These are phyloP conservation scores for Cladosporium sp. DNA, from an alignment of 2,329 filamentous ascomycete genomes.

Conservation along the genomic window DNA sequence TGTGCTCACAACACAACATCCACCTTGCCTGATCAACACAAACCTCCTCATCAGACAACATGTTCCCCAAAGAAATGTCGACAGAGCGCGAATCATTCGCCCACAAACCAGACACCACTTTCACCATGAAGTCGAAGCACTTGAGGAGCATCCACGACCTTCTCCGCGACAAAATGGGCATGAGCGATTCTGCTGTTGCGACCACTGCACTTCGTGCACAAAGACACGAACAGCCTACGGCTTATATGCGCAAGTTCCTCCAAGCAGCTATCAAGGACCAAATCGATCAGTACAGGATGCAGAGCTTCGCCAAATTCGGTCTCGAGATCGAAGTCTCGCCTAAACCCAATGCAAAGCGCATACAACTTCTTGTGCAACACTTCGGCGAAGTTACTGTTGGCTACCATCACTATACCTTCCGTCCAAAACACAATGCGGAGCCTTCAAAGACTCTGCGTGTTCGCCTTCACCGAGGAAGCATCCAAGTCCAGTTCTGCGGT, in stretches of 20 bases:
- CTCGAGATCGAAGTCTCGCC: background rate
- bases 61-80: background rate
- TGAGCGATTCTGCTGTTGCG: background rate
- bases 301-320: background rate
- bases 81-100: background rate
- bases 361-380: background rate
- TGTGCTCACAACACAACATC: background rate
- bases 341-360: background rate
- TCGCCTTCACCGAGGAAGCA: background rate
- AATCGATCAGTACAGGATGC: background rate
- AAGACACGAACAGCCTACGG: background rate
- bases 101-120: background rate
- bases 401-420: slow-evolving; percentile 1
- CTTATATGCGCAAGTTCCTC: background rate
- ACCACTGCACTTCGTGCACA: background rate
- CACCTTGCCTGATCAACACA: background rate
- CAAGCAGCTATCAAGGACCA: background rate
- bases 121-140: background rate
- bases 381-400: background rate
- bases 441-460: background rate
- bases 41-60: background rate
- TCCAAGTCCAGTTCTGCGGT: background rate
- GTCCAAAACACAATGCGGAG: background rate
- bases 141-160: background rate
- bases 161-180: background rate